Percentiles rank a stretch among this genome's conserved stretches.
phyloP scores from a whole-genome alignment of 345 rosid species.

The Heritiera littoralis region DNA sequence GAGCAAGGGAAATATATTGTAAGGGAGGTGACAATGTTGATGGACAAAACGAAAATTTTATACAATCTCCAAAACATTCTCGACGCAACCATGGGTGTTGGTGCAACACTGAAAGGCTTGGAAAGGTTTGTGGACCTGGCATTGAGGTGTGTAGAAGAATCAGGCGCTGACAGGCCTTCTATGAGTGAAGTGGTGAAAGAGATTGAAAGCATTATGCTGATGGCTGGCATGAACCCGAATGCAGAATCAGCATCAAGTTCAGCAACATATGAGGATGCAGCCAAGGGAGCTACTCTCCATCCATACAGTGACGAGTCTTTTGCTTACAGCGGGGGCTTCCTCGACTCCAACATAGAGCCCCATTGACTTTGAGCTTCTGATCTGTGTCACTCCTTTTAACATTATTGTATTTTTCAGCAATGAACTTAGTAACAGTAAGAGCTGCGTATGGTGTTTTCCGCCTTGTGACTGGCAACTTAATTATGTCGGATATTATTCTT shows the following conservation, averaged over 20 bases:
- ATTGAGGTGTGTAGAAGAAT: constrained; percentile 62
- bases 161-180: constrained; percentile 60
- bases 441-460: background rate
- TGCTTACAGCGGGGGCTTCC: background rate
- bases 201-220: constrained; percentile 67
- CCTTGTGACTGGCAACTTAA: background rate
- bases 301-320: constrained; percentile 16
- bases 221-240: constrained; percentile 60
- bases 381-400: background rate
- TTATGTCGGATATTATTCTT: background rate
- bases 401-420: background rate
- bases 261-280: constrained; percentile 11
- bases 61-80: constrained; percentile 66
- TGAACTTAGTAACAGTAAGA: constrained; percentile 25
- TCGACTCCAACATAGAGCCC: background rate
- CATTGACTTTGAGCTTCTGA: background rate
- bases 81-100: constrained; percentile 57
- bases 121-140: constrained; percentile 65
- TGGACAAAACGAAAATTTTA: constrained; percentile 57
- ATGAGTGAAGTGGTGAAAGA: constrained; percentile 79
- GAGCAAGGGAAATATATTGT: constrained; percentile 84
- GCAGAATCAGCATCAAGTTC: constrained; percentile 60
- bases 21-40: constrained; percentile 58
- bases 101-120: constrained; percentile 52
- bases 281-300: constrained; percentile 5